Conservation (phyloP, 176 grass and related monocot species). For the Rhynchospora pubera region DNA sequence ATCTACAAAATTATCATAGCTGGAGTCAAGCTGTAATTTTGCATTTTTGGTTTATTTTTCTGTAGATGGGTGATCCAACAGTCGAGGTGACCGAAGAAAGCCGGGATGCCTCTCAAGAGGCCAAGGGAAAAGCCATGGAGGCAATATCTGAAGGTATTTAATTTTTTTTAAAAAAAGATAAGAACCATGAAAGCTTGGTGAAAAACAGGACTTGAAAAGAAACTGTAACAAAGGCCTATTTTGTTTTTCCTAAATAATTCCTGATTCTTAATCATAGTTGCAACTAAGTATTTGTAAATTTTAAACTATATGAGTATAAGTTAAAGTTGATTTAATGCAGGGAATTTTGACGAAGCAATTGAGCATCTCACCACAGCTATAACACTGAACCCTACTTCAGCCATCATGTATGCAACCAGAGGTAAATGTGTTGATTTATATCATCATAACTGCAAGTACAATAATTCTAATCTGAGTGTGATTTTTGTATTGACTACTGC, state of each 20-base stretch:
- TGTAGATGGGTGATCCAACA: slow-evolving; percentile 77
- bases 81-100: slow-evolving; percentile 84
- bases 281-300: background rate
- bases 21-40: background rate
- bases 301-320: background rate
- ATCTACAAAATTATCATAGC: background rate
- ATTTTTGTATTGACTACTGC: background rate
- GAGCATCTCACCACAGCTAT: slow-evolving; percentile 89
- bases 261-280: background rate
- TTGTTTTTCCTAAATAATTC: background rate
- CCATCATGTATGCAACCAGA: slow-evolving; percentile 97
- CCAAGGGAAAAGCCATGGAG: slow-evolving; percentile 75
- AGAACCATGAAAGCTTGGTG: background rate
- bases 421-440: slow-evolving; percentile 29
- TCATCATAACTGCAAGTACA: background rate
- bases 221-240: background rate
- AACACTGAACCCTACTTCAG: slow-evolving; percentile 74
- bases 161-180: background rate
- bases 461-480: background rate
- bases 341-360: slow-evolving; percentile 71
- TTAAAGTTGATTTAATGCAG: slow-evolving; percentile 26
- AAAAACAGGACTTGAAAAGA: background rate
- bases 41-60: background rate
- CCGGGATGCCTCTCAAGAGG: slow-evolving; percentile 78
- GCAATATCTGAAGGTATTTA: slow-evolving; percentile 74